phyloP scores from a whole-genome alignment of 345 rosid genomes.

The Mallotus nudiflorus region DNA sequence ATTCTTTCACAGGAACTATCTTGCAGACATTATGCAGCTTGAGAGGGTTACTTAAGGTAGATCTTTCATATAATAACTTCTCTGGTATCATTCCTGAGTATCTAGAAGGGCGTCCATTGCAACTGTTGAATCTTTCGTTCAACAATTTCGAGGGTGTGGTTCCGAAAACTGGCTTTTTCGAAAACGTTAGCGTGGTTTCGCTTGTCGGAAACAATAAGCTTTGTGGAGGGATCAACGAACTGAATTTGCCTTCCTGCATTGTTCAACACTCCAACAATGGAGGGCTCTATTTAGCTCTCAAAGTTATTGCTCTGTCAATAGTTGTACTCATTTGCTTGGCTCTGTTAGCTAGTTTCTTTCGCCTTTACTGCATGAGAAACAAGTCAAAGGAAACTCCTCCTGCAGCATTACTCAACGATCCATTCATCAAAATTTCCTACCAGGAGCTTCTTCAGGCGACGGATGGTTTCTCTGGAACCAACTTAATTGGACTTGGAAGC shows the following conservation, averaged over 20 bases:
- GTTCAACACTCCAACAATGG: neutral
- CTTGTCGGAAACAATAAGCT: slow-evolving; percentile 30
- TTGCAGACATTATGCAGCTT: slow-evolving; percentile 20
- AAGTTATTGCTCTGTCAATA: neutral
- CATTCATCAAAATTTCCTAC: neutral
- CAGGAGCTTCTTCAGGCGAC: neutral
- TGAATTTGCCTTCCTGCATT: slow-evolving; percentile 12
- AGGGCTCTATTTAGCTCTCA: neutral
- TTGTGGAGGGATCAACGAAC: slow-evolving; percentile 28
- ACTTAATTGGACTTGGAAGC: neutral
- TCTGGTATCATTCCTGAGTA: slow-evolving; percentile 22
- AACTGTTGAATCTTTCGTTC: slow-evolving; percentile 26
- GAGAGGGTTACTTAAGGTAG: slow-evolving; percentile 9
- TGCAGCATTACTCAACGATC: neutral
- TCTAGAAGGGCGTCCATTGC: slow-evolving; percentile 2
- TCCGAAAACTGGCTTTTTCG: slow-evolving; percentile 26
- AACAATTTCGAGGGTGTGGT: slow-evolving; percentile 30
- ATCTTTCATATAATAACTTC: slow-evolving; percentile 33
- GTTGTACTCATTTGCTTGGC: neutral
- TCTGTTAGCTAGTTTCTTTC: neutral
- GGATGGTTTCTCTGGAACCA: neutral
- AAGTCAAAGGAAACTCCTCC: neutral
- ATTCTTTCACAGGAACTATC: slow-evolving; percentile 24
- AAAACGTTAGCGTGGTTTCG: slow-evolving; percentile 18
- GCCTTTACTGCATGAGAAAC: too few relatives aligned